Conservation (phyloP, 306 rosid species). For the Pterocarpus macrocarpus region DNA sequence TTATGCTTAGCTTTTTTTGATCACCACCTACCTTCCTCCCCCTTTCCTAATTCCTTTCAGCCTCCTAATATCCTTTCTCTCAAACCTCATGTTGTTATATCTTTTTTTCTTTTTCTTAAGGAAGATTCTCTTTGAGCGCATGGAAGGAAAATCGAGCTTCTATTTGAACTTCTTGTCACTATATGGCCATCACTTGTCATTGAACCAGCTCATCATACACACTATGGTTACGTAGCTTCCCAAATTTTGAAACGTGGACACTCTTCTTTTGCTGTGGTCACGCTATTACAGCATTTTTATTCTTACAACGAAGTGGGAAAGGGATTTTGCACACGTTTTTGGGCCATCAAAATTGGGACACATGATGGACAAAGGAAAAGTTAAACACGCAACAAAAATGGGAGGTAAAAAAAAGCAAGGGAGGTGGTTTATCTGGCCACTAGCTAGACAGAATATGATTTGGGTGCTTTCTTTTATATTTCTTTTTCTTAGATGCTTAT, state of each 20-base stretch:
- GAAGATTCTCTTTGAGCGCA: slow-evolving; percentile 36
- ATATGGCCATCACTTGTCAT: background rate
- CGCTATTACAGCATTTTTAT: background rate
- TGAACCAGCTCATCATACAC: slow-evolving; percentile 14
- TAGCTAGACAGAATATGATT: slow-evolving; percentile 40
- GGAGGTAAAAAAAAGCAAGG: background rate
- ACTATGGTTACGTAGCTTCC: background rate
- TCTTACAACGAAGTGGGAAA: background rate
- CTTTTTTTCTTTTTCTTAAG: background rate
- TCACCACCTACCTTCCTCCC: slow-evolving; percentile 30
- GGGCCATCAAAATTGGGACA: slow-evolving; percentile 20
- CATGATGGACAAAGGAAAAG: slow-evolving; percentile 7
- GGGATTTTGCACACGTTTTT: background rate
- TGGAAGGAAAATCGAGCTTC: slow-evolving; percentile 13
- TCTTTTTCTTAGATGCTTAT: background rate
- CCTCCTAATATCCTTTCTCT: background rate
- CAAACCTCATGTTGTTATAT: slow-evolving; percentile 3
- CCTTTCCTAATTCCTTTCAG: slow-evolving; percentile 25
- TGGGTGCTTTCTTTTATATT: slow-evolving; percentile 34
- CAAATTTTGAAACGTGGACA: slow-evolving; percentile 34
- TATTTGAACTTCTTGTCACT: slow-evolving; percentile 3
- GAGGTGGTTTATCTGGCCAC: slow-evolving; percentile 21
- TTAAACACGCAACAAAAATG: slow-evolving; percentile 26
- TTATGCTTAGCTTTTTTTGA: slow-evolving; percentile 10
- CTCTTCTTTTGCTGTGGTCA: slow-evolving; percentile 10